Base-by-base conservation (phyloP, 140 eudicot genomes). In the Ambrosia hybrid region DNA sequence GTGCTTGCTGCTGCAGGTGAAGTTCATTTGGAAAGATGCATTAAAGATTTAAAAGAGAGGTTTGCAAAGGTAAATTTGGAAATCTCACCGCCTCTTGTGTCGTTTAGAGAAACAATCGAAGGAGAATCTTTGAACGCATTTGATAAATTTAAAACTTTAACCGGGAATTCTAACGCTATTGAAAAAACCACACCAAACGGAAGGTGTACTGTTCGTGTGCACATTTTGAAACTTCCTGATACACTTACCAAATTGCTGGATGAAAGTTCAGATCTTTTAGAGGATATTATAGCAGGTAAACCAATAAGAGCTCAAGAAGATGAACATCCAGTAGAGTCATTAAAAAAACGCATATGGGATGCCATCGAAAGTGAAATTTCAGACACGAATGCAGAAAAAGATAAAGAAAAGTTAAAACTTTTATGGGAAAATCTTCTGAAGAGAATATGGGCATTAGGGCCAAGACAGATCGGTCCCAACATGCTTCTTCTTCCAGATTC, bases 1-100 rank as follows among this genome's bases (percentile, higher is more conserved):
- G 97, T 93, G 43, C 96, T 93, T 75, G 88, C 99, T 65, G 96
- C 99, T 30, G 99, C 99, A 53, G 99, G 99, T 62, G 99, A 93
- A 77, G 97, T 93, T 74, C 99, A 93, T 77, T 76, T 93, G 12
- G 97, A 93, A 80, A 84, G 99, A 81, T 93, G 99, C 73, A 80
- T 93, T 6, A 90, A 88, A 77, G 96, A 90, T 85, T 71, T 93
- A 38, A 90, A 86, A 73, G 99, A 93, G 57, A 86, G 99, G 76
- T 90, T 90, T 79, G 99, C 99, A 14, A 93, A 90, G 79, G 96
- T 90, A 68, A 88, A 84, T 60, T 76, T 93, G 80, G 97, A 85
- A 83, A 91, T 93, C 13, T 93, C 99, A 59, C 89, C 99, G 34
- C 99, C 99, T 48, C 96, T 93, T 59, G 97, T 93, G 26, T 93